These are phyloP conservation scores for Sanghuangporus weigelae DNA, from an alignment of 1,284 basidiomycete species.

Conservation along the genomic window DNA sequence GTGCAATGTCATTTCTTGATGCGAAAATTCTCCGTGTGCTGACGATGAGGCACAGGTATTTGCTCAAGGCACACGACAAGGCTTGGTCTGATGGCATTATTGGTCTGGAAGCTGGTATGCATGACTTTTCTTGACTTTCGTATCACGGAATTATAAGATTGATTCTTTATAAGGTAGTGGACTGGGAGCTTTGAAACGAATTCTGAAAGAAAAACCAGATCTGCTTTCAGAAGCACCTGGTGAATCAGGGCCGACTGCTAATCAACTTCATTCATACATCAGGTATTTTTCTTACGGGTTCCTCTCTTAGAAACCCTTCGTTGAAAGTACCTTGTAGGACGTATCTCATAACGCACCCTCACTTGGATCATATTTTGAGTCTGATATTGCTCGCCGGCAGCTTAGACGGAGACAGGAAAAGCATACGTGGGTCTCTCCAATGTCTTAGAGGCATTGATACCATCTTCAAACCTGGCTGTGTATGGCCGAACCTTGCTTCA, in stretches of 20 bases:
- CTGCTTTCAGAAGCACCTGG: slow-evolving; percentile 39
- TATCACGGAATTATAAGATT: neutral
- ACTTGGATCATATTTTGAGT: slow-evolving; percentile 77
- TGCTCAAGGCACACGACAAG: slow-evolving; percentile 54
- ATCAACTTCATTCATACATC: slow-evolving; percentile 55
- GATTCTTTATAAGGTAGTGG: slow-evolving; percentile 50
- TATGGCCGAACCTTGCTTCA: slow-evolving; percentile 81
- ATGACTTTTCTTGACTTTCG: neutral
- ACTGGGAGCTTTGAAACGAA: slow-evolving; percentile 53
- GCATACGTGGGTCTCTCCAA: slow-evolving; percentile 55
- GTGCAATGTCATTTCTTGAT: slow-evolving; percentile 7
- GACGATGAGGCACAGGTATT: slow-evolving; percentile 45
- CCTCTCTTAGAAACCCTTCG: neutral
- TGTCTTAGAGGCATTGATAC: slow-evolving; percentile 65
- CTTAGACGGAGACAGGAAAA: slow-evolving; percentile 53
- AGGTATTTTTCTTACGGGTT: slow-evolving; percentile 32
- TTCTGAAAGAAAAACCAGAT: slow-evolving; percentile 46
- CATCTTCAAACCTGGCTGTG: slow-evolving; percentile 66
- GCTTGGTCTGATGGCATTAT: slow-evolving; percentile 66
- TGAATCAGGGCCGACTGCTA: slow-evolving; percentile 27
- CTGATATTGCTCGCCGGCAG: slow-evolving; percentile 74
- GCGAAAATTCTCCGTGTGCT: neutral
- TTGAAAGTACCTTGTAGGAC: slow-evolving; percentile 36
- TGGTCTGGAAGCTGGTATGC: slow-evolving; percentile 68
- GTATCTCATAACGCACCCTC: slow-evolving; percentile 76